Base-by-base conservation (phyloP, 305 asterid genomes). In the Solanum aculeatissimum region DNA sequence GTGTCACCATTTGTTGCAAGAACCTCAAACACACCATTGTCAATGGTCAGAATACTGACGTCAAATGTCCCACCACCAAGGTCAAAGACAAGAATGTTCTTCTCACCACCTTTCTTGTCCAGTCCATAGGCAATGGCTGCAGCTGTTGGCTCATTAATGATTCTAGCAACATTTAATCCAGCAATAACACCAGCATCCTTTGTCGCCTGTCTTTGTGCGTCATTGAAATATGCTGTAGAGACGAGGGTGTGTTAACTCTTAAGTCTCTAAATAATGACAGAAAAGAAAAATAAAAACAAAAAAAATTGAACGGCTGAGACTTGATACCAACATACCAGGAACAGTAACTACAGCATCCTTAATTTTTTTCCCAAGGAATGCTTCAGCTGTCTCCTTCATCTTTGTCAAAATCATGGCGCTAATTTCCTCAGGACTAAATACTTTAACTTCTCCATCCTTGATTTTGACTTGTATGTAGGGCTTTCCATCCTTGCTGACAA, bases 21-120 rank as follows among this genome's bases (percentile, higher is more conserved):
- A 85, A 89, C 90, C 91, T 91, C 90, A 58, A 91, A 91, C 38
- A 88, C 91, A 0, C 92, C 93, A 84, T 91, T 88, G 57, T 89
- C 92, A 53, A 89, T 87, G 45, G 91, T 89, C 85, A 89, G 86
- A 85, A 91, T 77, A 79, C 92, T 91, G 88, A 86, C 93, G 86
- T 91, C 93, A 21, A 91, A 91, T 32, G 93, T 91, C 70, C 92
- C 93, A 80, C 93, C 93, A 85, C 93, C 93, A 71, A 90, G 92
- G 80, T 91, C 91, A 84, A 91, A 91, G 53, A 89, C 93, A 18
- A 91, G 93, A 51, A 91, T 86, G 83, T 89, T 91, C 90, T 91
- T 89, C 87, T 91, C 93, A 69, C 91, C 91, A 54, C 88, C 91
- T 68, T 85, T 89, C 87, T 89, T 86, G 88, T 91, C 90, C 86